Conservation (phyloP, 2,329 filamentous ascomycete genomes). For the Leptographium lundbergii region DNA sequence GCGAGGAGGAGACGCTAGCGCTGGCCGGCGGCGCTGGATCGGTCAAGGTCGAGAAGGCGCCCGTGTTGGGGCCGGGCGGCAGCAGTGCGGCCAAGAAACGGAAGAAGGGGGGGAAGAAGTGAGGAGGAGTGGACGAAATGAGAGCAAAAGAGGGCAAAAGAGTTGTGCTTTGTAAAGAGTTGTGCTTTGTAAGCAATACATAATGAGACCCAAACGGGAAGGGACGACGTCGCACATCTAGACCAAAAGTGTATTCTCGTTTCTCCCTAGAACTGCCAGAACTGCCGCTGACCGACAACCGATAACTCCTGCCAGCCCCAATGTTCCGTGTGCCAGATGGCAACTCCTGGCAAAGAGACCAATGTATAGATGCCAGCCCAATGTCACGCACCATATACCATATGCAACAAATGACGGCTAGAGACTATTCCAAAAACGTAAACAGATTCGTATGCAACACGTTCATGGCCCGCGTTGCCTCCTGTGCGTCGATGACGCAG, state of each 20-base stretch:
- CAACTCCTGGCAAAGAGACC: no score
- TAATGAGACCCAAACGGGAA: no score
- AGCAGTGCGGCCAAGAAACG: conserved; percentile 20
- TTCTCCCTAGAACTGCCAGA: no score
- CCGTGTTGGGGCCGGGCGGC: conserved; percentile 12
- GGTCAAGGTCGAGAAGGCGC: conserved; percentile 51
- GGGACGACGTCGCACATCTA: no score
- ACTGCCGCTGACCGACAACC: background rate
- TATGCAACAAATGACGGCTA: no score
- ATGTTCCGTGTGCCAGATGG: background rate
- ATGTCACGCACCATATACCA: no score
- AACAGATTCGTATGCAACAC: conserved; percentile 95
- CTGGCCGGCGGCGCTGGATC: conserved; percentile 49
- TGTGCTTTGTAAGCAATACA: no score
- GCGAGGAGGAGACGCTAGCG: conserved; percentile 56
- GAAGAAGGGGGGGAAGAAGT: conserved; percentile 32
- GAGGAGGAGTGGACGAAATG: background rate
- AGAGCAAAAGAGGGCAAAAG: no score
- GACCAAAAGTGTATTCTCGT: no score
- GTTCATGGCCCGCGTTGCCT: conserved; percentile 88
- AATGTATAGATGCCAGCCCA: no score
- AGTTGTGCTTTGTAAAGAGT: no score
- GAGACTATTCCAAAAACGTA: conserved; percentile 67
- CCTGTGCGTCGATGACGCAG: conserved; percentile 84
- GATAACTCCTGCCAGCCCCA: background rate